Evolutionary conservation across 129 eudicot species (phyloP).

Genomic region (Artemisia annua): DNA sequence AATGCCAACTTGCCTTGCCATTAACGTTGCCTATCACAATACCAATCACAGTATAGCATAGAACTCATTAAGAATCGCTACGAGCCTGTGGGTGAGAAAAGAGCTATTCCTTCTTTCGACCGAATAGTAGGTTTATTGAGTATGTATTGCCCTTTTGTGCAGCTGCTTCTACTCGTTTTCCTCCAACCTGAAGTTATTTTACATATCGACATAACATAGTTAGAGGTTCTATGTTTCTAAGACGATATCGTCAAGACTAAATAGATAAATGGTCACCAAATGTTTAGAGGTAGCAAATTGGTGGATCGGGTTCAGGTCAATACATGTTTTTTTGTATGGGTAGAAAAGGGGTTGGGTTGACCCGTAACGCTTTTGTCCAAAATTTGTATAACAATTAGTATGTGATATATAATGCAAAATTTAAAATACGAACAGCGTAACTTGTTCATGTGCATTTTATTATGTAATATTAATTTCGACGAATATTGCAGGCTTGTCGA

Average conservation of each 20-base stretch:
- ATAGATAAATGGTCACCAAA: not conserved
- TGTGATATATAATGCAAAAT: too few relatives aligned
- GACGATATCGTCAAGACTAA: not conserved
- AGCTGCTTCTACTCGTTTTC: conserved; percentile 74
- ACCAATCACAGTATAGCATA: too few relatives aligned
- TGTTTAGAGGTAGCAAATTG: not conserved
- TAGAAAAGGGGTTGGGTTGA: too few relatives aligned
- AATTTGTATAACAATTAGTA: too few relatives aligned
- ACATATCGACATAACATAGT: conserved; percentile 1
- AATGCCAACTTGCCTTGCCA: too few relatives aligned
- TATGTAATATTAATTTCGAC: not conserved
- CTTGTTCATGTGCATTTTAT: not conserved
- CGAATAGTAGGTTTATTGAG: conserved; percentile 73
- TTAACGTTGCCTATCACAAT: too few relatives aligned
- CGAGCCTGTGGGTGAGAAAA: not conserved
- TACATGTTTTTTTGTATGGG: not conserved
- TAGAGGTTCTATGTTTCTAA: not conserved
- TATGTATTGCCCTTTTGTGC: conserved; percentile 84
- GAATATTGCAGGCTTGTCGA: not conserved
- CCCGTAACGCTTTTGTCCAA: too few relatives aligned
- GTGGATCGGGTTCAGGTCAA: too few relatives aligned
- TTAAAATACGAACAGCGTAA: too few relatives aligned
- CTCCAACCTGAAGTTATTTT: conserved; percentile 59
- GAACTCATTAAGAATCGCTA: too few relatives aligned
- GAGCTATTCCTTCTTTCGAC: conserved; percentile 53